Percentiles rank a stretch among this genome's conserved stretches.
Evolutionary conservation across 2,329 filamentous ascomycete genomes (phyloP).

Genomic region (Sporothrix pseudoabietina): DNA sequence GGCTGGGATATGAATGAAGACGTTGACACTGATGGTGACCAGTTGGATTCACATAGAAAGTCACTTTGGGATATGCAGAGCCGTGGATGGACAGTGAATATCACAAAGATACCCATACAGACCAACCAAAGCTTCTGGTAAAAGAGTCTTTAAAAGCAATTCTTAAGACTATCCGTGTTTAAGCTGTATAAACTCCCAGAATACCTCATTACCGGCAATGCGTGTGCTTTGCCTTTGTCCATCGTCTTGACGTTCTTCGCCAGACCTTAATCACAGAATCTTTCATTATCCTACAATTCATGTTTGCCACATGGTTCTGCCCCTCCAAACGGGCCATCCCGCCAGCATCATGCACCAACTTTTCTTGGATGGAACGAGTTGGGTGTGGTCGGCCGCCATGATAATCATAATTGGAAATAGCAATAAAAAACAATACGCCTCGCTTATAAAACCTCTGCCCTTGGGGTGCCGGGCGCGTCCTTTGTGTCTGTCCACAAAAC

Average conservation of each 20-base stretch:
- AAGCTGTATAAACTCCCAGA: background rate
- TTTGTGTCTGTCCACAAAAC: background rate
- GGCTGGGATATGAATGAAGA: background rate
- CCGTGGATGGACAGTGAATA: background rate
- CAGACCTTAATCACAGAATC: background rate
- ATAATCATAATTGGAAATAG: background rate
- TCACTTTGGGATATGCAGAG: background rate
- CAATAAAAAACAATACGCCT: slow-evolving; percentile 1
- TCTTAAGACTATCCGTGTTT: background rate
- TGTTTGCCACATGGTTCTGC: background rate
- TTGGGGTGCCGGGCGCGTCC: background rate
- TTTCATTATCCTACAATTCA: slow-evolving; percentile 2
- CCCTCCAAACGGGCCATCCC: background rate
- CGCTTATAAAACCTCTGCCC: background rate
- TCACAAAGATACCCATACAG: background rate
- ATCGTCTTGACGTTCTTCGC: background rate
- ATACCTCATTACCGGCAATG: background rate
- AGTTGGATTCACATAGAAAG: background rate
- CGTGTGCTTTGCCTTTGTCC: background rate
- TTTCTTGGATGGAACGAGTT: background rate
- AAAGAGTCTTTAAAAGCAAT: background rate
- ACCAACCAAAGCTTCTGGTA: background rate
- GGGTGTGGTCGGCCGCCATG: background rate
- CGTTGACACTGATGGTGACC: background rate
- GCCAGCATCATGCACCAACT: background rate